These are phyloP conservation scores for Trichosporon ovoides DNA, from an alignment of 1,284 basidiomycete species.

Conservation along the genomic window DNA sequence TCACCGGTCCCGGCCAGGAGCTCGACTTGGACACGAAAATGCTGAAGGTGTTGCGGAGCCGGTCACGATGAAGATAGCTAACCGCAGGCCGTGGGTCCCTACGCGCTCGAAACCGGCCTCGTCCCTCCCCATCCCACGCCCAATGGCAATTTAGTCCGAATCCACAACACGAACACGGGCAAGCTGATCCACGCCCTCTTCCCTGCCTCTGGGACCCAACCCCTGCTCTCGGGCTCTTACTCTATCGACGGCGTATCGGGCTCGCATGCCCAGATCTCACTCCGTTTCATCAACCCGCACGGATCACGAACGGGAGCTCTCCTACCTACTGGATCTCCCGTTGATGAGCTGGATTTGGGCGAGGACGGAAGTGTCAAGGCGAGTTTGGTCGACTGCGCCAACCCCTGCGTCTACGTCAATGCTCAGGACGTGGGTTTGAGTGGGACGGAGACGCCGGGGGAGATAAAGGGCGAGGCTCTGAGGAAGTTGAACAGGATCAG, in stretches of 20 bases:
- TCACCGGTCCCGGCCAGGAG: too few relatives aligned
- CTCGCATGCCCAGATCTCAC: slow-evolving; percentile 58
- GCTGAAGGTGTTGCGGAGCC: too few relatives aligned
- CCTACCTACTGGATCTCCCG: slow-evolving; percentile 57
- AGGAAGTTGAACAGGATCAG: slow-evolving; percentile 46
- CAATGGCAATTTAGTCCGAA: slow-evolving; percentile 18
- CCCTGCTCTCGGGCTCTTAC: slow-evolving; percentile 53
- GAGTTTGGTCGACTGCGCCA: slow-evolving; percentile 66
- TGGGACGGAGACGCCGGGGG: background rate
- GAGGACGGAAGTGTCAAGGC: slow-evolving; percentile 42
- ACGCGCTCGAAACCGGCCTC: slow-evolving; percentile 27
- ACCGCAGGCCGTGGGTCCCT: slow-evolving; percentile 32
- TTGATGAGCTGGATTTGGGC: slow-evolving; percentile 53
- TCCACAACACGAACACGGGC: slow-evolving; percentile 20
- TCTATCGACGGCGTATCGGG: slow-evolving; percentile 65
- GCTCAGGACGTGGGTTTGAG: slow-evolving; percentile 50
- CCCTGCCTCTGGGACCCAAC: slow-evolving; percentile 50
- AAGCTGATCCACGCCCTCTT: slow-evolving; percentile 18
- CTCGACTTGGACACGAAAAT: too few relatives aligned
- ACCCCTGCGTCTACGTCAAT: slow-evolving; percentile 63
- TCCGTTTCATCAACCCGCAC: slow-evolving; percentile 62
- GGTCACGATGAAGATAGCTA: too few relatives aligned
- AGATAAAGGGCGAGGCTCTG: background rate
- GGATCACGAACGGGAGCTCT: slow-evolving; percentile 66
- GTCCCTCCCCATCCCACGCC: background rate